phyloP scores from a whole-genome alignment of 805 yeast species.

The Torulaspora gathmanii region DNA sequence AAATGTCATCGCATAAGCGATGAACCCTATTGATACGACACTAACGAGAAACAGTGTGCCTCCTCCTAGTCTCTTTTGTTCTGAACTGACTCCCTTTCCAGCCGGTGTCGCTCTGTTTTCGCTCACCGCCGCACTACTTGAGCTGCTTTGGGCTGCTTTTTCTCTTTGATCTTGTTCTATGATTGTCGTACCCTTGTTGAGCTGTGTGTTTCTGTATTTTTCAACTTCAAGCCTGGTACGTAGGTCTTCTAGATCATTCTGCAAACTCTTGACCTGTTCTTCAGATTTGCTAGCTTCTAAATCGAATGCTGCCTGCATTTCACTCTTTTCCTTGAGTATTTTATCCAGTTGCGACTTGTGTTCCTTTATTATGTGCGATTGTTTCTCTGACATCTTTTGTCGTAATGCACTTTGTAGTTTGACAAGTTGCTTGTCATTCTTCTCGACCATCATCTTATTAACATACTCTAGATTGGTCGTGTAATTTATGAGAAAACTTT shows the following conservation, averaged over 20 bases:
- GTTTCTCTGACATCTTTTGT: slow-evolving; percentile 27
- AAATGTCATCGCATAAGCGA: slow-evolving; percentile 19
- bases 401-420: slow-evolving; percentile 30
- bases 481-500: slow-evolving; percentile 50
- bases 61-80: slow-evolving; percentile 9
- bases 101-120: slow-evolving; percentile 6
- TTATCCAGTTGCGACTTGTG: slow-evolving; percentile 21
- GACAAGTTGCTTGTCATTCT: slow-evolving; percentile 29
- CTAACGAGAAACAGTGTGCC: slow-evolving; percentile 14
- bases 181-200: slow-evolving; percentile 11
- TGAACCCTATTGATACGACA: slow-evolving; percentile 17
- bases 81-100: slow-evolving; percentile 6
- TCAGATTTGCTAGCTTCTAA: slow-evolving; percentile 13
- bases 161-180: slow-evolving; percentile 8
- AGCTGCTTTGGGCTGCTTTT: slow-evolving; percentile 2
- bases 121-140: slow-evolving; percentile 4
- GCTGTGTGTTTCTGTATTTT: slow-evolving; percentile 28
- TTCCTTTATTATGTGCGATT: slow-evolving; percentile 21
- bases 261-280: slow-evolving; percentile 20
- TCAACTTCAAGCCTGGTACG: slow-evolving; percentile 35
- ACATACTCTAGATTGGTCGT: slow-evolving; percentile 33
- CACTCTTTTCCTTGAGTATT: slow-evolving; percentile 17
- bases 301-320: slow-evolving; percentile 13
- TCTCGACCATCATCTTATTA: slow-evolving; percentile 32
- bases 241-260: slow-evolving; percentile 31